Evolutionary conservation across 352 stramenopile genomes (phyloP), one percentile per base, ranked within the genome.

Genomic region (Phytophthora rubi): DNA sequence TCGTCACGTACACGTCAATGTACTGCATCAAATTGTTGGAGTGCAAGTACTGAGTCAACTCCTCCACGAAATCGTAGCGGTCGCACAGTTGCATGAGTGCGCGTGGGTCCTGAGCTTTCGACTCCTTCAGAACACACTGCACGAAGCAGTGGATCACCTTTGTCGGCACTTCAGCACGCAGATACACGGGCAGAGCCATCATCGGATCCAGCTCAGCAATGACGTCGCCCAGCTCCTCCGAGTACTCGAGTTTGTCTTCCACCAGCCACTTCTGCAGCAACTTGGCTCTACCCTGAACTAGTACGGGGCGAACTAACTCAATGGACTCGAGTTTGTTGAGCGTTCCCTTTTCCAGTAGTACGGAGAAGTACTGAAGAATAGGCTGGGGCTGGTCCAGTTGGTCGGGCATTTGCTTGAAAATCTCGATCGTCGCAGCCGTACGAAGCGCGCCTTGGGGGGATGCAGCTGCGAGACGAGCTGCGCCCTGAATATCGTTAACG

Each of bases 71-170:
- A 73, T 99, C 97, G 77, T 98, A 97, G 58, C 98, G 96, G 77
- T 99, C 98, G 80, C 98, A 99, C 23, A 99, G 95, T 72, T 99
- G 97, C 73, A 99, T 99, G 2, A 99, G 82, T 23, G 97, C 97
- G 56, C 88, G 94, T 47, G 98, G 98, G 80, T 99, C 98, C 60
- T 97, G 94, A 53, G 99, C 90, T 85, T 99, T 99, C 10, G 94
- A 97, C 65, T 99, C 93, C 86, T 99, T 99, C 60, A 99, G 83
- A 74, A 99, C 97, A 35, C 94, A 83, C 82, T 99, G 95, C 13
- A 99, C 91, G 80, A 99, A 99, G 80, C 97, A 99, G 70, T 99
- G 97, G 73, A 99, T 98, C 18, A 99, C 98, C 85, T 99, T 99
- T 55, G 97, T 95, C 32, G 98, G 97, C 49, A 98, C 96, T 65